Evolutionary conservation across 73 alveolate genomes (phyloP).

Genomic region (Durusdinium trenchii): DNA sequence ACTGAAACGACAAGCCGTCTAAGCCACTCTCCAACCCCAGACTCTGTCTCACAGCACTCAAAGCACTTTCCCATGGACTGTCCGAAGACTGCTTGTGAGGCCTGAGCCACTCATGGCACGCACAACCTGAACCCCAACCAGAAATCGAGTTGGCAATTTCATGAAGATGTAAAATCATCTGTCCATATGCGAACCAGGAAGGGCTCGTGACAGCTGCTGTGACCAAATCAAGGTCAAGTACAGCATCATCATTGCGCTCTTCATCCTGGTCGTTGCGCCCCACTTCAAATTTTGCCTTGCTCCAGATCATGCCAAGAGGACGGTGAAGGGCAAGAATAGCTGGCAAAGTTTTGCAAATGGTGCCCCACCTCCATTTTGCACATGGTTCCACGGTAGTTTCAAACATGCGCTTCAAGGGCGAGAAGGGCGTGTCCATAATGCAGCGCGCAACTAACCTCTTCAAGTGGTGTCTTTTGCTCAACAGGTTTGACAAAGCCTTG

Average conservation of each 20-base stretch:
- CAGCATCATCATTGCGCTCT: not conserved
- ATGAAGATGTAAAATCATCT: not conserved
- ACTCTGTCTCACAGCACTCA: not conserved
- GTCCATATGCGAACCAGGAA: not conserved
- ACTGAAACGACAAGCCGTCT: not conserved
- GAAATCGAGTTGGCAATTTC: not conserved
- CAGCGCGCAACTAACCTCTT: not conserved
- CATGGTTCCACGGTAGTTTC: not conserved
- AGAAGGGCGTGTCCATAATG: not conserved
- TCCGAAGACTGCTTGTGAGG: not conserved
- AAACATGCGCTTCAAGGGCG: not conserved
- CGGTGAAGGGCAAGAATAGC: not conserved
- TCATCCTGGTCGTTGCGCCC: not conserved
- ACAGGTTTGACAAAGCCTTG: not conserved
- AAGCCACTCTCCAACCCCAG: no score
- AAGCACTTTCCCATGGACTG: not conserved
- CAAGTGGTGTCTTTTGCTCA: not conserved
- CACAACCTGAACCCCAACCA: constrained; percentile 12
- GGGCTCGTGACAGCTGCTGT: not conserved
- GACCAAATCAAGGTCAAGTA: not conserved
- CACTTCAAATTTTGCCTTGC: not conserved
- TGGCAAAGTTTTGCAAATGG: not conserved
- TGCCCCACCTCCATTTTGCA: constrained; percentile 32
- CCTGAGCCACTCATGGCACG: not conserved
- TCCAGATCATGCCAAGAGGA: not conserved